These are phyloP conservation scores for Sherardia arvensis DNA, from an alignment of 257 asterid genomes.

Conservation along the genomic window DNA sequence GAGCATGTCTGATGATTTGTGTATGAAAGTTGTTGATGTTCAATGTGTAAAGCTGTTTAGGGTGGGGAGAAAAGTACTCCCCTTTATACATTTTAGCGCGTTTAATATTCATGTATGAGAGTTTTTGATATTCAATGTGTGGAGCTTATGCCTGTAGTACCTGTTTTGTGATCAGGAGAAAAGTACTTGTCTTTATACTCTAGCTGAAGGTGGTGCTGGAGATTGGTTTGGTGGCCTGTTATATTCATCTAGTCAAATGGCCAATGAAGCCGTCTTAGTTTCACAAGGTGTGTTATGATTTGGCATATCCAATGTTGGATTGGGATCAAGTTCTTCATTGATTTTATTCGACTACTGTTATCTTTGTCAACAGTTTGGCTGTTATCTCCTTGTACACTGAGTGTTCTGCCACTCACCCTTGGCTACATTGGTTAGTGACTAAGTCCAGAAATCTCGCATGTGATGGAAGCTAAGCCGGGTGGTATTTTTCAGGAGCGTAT, in stretches of 20 bases:
- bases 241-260: slow-evolving; percentile 73
- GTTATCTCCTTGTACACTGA: slow-evolving; percentile 98
- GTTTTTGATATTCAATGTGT: too few species aligned
- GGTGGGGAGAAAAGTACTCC: background rate
- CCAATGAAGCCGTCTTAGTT: slow-evolving; percentile 88
- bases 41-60: background rate
- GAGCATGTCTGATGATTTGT: too few species aligned
- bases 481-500: slow-evolving; percentile 60
- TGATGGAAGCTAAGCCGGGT: slow-evolving; percentile 7
- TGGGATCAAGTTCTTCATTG: background rate
- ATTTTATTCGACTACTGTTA: background rate
- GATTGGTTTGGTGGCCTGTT: slow-evolving; percentile 70
- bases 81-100: too few species aligned
- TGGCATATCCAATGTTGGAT: background rate
- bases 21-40: too few species aligned
- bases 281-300: slow-evolving; percentile 47
- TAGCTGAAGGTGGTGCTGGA: slow-evolving; percentile 69
- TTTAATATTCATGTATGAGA: too few species aligned
- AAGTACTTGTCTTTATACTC: slow-evolving; percentile 36
- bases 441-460: slow-evolving; percentile 7
- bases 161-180: slow-evolving; percentile 28
- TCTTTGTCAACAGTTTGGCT: slow-evolving; percentile 54
- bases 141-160: too few species aligned
- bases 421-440: slow-evolving; percentile 75
- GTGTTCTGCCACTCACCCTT: slow-evolving; percentile 92